Conservation (phyloP, 495 filamentous ascomycete species). For the Tuber borchii region DNA sequence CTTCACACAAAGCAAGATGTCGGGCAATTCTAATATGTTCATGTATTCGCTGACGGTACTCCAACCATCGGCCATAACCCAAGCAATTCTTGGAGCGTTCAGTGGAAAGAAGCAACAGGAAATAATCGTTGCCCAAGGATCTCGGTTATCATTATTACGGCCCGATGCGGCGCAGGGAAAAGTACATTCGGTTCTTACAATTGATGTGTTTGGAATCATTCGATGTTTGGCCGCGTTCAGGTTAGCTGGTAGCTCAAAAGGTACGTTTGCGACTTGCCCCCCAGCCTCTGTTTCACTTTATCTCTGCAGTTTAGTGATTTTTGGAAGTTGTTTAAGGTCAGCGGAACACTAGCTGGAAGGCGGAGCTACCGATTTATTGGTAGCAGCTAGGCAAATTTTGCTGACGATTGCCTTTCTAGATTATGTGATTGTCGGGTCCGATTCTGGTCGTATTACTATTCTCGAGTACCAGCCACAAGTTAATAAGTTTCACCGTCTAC, state of each 20-base stretch:
- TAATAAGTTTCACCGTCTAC: slow-evolving; percentile 81
- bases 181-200: slow-evolving; percentile 73
- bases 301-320: slow-evolving; percentile 87
- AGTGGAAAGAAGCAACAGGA: slow-evolving; percentile 92
- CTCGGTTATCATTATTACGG: slow-evolving; percentile 76
- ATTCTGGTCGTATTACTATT: slow-evolving; percentile 90
- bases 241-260: slow-evolving; percentile 88
- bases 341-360: slow-evolving; percentile 24
- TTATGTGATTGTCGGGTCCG: slow-evolving; percentile 90
- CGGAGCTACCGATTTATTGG: not conserved
- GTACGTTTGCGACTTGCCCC: slow-evolving; percentile 55
- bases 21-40: slow-evolving; percentile 94
- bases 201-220: slow-evolving; percentile 95
- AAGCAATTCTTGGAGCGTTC: slow-evolving; percentile 90
- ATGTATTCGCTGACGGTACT: slow-evolving; percentile 94
- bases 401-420: slow-evolving; percentile 64
- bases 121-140: slow-evolving; percentile 89
- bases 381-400: slow-evolving; percentile 46
- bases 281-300: slow-evolving; percentile 44
- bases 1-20: slow-evolving; percentile 59
- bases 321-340: slow-evolving; percentile 42
- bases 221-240: slow-evolving; percentile 79
- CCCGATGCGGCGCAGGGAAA: slow-evolving; percentile 80
- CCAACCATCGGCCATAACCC: slow-evolving; percentile 76
- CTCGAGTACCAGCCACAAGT: slow-evolving; percentile 83